Evolutionary conservation across 768 basidiomycete genomes (phyloP).

Genomic region (Tricholoma saponaceum): DNA sequence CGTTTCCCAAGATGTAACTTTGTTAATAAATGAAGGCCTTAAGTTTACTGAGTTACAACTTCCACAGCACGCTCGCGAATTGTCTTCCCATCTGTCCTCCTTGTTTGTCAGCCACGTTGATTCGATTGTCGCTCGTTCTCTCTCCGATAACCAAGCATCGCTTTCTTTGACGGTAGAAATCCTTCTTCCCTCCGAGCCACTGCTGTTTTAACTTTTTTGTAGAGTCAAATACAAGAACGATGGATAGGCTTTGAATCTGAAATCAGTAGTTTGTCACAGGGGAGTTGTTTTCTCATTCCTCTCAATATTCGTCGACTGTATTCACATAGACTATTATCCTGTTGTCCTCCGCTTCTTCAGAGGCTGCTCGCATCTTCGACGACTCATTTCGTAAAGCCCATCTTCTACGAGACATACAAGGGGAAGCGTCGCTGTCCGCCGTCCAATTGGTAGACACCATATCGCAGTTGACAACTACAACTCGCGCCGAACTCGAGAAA

Average conservation of each 20-base stretch:
- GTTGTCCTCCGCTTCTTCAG: constrained; percentile 16
- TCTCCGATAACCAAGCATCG: constrained; percentile 7
- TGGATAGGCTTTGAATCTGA: constrained; percentile 10
- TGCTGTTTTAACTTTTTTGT: background rate
- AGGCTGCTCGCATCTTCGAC: constrained; percentile 26
- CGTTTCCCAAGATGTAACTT: background rate
- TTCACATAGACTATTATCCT: constrained; percentile 15
- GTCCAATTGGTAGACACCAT: constrained; percentile 31
- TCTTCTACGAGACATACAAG: constrained; percentile 25
- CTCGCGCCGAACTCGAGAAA: constrained; percentile 39
- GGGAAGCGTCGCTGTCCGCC: constrained; percentile 31
- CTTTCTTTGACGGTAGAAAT: constrained; percentile 10
- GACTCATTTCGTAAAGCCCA: constrained; percentile 15
- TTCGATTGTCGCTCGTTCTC: background rate
- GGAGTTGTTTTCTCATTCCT: background rate
- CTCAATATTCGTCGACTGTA: background rate
- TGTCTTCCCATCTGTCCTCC: background rate
- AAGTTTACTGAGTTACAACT: background rate
- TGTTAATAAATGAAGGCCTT: background rate
- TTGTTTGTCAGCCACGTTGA: background rate
- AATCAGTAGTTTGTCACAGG: constrained; percentile 12
- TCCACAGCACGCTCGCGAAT: background rate
- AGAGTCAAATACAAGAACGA: constrained; percentile 10
- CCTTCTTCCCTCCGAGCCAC: background rate
- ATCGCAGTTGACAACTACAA: constrained; percentile 31